A percentile compares a stretch with the other conserved stretches of the same genome.
Conservation (phyloP, 345 rosid species). For the Dimocarpus longan region DNA sequence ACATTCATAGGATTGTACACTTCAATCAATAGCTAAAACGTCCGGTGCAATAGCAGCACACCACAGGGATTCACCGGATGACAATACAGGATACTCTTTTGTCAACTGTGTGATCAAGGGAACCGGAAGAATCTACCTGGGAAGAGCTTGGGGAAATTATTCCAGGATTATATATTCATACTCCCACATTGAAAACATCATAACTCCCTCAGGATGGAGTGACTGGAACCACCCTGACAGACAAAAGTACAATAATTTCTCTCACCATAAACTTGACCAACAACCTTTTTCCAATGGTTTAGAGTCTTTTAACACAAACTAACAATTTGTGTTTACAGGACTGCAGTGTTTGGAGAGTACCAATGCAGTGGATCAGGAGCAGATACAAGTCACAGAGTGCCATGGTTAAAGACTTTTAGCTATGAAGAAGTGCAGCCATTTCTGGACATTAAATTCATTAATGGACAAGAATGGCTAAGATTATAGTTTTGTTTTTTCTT, state of each 20-base stretch:
- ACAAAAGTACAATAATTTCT: constrained; percentile 43
- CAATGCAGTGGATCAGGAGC: constrained; percentile 87
- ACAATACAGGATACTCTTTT: constrained; percentile 83
- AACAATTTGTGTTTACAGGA: constrained; percentile 44
- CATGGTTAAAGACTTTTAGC: constrained; percentile 67
- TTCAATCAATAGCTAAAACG: constrained; percentile 64
- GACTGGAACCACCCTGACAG: constrained; percentile 69
- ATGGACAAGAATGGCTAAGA: constrained; percentile 79
- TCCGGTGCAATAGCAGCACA: constrained; percentile 87
- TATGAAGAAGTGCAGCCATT: constrained; percentile 55
- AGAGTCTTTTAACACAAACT: not conserved
- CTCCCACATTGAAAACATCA: constrained; percentile 61
- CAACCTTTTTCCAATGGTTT: not conserved
- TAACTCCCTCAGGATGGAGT: constrained; percentile 79
- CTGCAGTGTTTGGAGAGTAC: constrained; percentile 76
- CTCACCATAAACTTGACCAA: not conserved
- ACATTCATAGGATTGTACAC: constrained; percentile 56
- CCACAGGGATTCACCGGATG: constrained; percentile 63
- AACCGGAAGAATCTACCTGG: constrained; percentile 70
- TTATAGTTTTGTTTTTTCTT: constrained; percentile 30
- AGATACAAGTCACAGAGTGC: constrained; percentile 51
- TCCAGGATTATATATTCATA: constrained; percentile 74
- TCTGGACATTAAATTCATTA: constrained; percentile 59
- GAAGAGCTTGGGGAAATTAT: constrained; percentile 95
- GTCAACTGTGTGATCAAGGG: constrained; percentile 71